Base-by-base conservation (phyloP, 192 early-diverging fungal genomes). In the Umbelopsis isabellina region DNA sequence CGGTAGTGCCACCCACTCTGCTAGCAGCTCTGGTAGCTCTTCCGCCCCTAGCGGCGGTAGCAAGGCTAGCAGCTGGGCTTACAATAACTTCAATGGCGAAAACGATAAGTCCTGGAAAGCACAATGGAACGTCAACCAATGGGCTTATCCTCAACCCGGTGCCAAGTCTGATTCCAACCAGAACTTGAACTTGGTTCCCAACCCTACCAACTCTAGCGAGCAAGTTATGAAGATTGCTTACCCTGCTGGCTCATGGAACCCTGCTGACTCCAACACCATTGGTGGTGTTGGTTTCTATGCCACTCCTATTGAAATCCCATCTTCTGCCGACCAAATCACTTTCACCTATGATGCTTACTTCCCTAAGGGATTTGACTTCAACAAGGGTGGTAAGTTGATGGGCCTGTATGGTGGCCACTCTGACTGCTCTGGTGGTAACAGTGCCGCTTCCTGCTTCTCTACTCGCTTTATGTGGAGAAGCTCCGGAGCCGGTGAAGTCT, bases 341-440 rank as follows among this genome's bases (percentile, higher is more conserved):
- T 61, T 80, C 7, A n/a, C 64, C 55, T 80, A 80, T 41, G 41
- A 81, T 41, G 75, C 83, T n/a, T 85, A 61, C 35, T 85, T 84
- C 69, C 80, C 83, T 13, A 69, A 64, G 9, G 73, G 68, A 20
- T 88, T 88, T 69, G 68, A 83, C 15, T 88, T 85, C 52, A 76
- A 79, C 20, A 81, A 77, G 49, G 86, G 86, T 58, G 86, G 86
- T 25, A 88, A 88, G 35, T 70, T 88, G 16, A 85, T 85, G 50
- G 86, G 86, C 45, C 64, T 88, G 18, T 87, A 84, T 72, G 86
- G 79, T 61, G 86, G 86, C n/a, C 73, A 76, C 23, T 51, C 66
- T 25, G 68, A 80, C 51, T 88, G 86, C 74, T 77, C 74, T 65
- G 86, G 83, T 33, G 86, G 86, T 25, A 77, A 83, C 58, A 64